Evolutionary conservation across 352 stramenopile species (phyloP).

Genomic region (Sclerospora graminicola): DNA sequence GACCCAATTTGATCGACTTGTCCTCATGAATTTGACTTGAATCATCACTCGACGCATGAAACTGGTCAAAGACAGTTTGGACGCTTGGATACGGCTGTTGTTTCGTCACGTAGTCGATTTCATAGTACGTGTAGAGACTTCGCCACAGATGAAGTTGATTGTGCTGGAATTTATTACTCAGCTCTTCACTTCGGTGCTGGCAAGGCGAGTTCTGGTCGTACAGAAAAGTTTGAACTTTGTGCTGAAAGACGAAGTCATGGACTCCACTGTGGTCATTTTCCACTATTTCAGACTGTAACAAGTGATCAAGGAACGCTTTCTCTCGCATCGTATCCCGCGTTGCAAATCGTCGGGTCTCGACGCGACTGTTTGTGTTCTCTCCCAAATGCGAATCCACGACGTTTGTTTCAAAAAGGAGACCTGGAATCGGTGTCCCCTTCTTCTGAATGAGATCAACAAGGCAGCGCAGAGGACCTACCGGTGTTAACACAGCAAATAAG

Average conservation of each 20-base stretch:
- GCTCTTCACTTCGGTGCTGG: constrained; percentile 15
- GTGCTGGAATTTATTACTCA: constrained; percentile 22
- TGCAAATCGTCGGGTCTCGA: no score
- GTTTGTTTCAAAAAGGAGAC: no score
- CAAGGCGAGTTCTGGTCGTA: constrained; percentile 28
- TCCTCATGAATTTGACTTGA: constrained; percentile 10
- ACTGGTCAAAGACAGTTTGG: constrained; percentile 14
- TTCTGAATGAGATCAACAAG: no score
- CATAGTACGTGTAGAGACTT: constrained; percentile 39
- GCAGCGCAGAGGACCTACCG: constrained; percentile 89
- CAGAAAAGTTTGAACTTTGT: constrained; percentile 32
- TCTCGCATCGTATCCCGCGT: no score
- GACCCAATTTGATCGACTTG: no score
- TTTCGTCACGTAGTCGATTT: constrained; percentile 19
- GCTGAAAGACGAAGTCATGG: constrained; percentile 23
- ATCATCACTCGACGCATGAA: constrained; percentile 12
- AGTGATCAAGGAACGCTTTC: no score
- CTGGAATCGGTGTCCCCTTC: no score
- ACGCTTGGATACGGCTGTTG: constrained; percentile 26
- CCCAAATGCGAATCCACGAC: no score
- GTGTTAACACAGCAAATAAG: constrained; percentile 94
- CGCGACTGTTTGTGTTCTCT: no score
- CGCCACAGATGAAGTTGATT: constrained; percentile 34
- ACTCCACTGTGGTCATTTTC: constrained; percentile 1
- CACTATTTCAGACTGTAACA: neutral